Conservation (phyloP, 805 yeast species). For the Ogataea sp. region DNA sequence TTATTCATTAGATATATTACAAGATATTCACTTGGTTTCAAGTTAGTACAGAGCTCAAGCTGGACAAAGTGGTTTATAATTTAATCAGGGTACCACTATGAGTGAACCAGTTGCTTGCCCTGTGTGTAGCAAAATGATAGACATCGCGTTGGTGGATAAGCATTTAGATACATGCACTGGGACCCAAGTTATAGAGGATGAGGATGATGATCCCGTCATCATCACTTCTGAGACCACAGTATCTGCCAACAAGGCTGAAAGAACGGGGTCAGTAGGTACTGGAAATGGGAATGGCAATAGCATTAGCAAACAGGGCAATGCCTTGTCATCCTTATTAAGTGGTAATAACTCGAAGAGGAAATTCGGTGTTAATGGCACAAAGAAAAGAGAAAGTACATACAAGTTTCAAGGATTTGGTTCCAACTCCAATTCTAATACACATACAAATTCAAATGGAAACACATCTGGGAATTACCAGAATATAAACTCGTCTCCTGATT, state of each 20-base stretch:
- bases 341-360: not conserved
- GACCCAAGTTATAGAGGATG: not conserved
- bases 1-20: too few species aligned
- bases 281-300: not conserved
- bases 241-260: not conserved
- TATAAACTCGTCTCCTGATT: not conserved
- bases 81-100: too few species aligned
- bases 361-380: not conserved
- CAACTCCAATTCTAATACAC: not conserved
- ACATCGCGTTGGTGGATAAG: conserved; percentile 7
- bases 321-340: not conserved
- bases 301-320: not conserved
- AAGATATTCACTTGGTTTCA: too few species aligned
- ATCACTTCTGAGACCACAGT: too few species aligned
- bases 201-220: not conserved
- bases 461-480: not conserved
- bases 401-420: not conserved
- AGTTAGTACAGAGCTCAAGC: too few species aligned
- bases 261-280: not conserved
- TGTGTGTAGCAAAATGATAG: conserved; percentile 8
- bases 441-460: not conserved
- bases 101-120: too few species aligned
- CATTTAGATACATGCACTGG: conserved; percentile 20
- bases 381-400: not conserved
- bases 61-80: too few species aligned